Evolutionary conservation across 2,329 filamentous ascomycete genomes (phyloP), one percentile per base, ranked within the genome.

Genomic region (Aspergillus versicolor): DNA sequence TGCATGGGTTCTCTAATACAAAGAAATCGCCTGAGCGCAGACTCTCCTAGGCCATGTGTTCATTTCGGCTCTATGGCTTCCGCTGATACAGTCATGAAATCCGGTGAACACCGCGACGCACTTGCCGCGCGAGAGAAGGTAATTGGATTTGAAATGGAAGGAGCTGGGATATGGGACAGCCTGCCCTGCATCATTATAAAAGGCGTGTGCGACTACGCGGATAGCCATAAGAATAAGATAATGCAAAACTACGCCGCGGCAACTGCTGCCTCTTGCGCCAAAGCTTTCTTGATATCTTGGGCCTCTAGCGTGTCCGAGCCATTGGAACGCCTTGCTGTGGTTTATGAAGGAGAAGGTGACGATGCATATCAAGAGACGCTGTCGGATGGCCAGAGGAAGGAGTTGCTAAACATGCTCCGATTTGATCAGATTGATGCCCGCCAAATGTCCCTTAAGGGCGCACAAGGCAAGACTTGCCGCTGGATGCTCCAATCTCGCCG

Each of bases 241-340:
- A 63, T 61, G 62, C 61, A 62, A 19, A 40, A 50, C 15, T 64
- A 60, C 49, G 61, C 62, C 4, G 58, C 62, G 24, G 54, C 50
- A 3, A 38, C 37, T 27, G 55, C 30, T 1, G 55, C 55, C 5
- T 19, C 43, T 4, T 38, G 32, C 15, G 48, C 43, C 9, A 57
- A 52, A 43, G 43, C 54, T 3, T 24, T 57, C 3, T 4, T 30
- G 27, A 30, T 30, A 30, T 30, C 8, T 3, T 30, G 27, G 27
- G 0, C 9, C 8, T 3, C 22, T 44, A 52, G n/a, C 34, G 12
- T 37, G 15, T 30, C 27, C 0, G 27, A 30, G 9, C 27, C 9
- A 30, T 3, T 9, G 27, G 21, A 4, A 21, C 0, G 21, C 3
- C 3, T 21, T 21, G 2, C 27, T 0, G 4, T 30, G 27, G 3